phyloP scores from a whole-genome alignment of 768 basidiomycete species.

The Exidia glandulosa region DNA sequence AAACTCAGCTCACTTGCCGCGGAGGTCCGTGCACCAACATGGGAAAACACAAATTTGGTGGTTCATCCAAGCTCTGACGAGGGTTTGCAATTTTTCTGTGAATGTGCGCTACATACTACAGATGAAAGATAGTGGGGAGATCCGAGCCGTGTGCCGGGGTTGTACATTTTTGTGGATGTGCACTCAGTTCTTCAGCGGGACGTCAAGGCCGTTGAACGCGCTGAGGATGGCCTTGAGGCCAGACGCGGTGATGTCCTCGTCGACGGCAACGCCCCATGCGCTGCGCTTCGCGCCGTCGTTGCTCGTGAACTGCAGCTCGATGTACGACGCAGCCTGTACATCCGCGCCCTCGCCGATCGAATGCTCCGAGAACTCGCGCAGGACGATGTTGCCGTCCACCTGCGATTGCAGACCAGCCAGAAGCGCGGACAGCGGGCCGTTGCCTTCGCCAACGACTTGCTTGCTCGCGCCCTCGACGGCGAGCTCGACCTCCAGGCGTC shows the following conservation, averaged over 20 bases:
- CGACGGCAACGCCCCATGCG: slow-evolving; percentile 84
- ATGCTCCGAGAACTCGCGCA: slow-evolving; percentile 92
- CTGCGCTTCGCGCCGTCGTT: slow-evolving; percentile 38
- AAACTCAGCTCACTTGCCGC: no score
- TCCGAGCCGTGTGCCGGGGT: no score
- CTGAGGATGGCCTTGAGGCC: slow-evolving; percentile 81
- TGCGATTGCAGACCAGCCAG: slow-evolving; percentile 65
- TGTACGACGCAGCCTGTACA: slow-evolving; percentile 86
- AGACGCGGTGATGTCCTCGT: slow-evolving; percentile 86
- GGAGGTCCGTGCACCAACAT: no score
- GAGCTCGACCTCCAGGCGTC: slow-evolving; percentile 50
- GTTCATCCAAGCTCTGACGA: no score
- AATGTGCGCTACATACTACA: no score
- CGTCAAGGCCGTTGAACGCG: slow-evolving; percentile 40
- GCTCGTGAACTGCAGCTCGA: slow-evolving; percentile 67
- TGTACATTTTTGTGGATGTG: no score
- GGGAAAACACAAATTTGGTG: no score
- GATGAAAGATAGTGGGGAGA: no score
- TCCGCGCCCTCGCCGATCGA: slow-evolving; percentile 88
- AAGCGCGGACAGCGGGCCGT: slow-evolving; percentile 84
- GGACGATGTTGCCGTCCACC: slow-evolving; percentile 52
- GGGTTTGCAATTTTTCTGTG: no score
- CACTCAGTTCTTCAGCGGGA: neutral
- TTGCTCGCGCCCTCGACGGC: slow-evolving; percentile 49
- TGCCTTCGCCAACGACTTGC: slow-evolving; percentile 67